Conservation (phyloP, 345 rosid species). For the Dovyalis caffra region DNA sequence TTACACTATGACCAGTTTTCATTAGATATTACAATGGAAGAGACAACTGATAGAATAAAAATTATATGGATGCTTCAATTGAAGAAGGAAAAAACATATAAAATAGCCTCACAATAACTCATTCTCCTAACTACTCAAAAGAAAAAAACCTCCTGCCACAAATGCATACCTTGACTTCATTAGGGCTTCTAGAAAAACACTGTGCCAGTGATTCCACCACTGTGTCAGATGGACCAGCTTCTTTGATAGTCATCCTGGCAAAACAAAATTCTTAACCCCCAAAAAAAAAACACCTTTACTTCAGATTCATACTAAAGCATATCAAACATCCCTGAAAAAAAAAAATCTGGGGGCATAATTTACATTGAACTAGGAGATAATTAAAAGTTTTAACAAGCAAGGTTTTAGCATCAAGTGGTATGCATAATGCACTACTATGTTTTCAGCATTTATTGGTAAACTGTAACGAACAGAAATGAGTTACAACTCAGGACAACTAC, state of each 20-base stretch:
- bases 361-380: not conserved
- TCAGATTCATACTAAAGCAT: not conserved
- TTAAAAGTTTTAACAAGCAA: not conserved
- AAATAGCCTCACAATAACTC: not conserved
- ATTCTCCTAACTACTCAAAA: not conserved
- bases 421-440: not conserved
- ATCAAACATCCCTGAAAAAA: not conserved
- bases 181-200: slow-evolving; percentile 62
- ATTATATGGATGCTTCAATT: slow-evolving; percentile 7
- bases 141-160: slow-evolving; percentile 11
- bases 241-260: slow-evolving; percentile 73
- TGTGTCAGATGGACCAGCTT: slow-evolving; percentile 67
- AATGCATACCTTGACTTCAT: slow-evolving; percentile 77
- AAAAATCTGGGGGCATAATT: not conserved
- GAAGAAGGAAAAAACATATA: slow-evolving; percentile 4
- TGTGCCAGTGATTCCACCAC: slow-evolving; percentile 67
- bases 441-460: not conserved
- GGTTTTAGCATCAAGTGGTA: not conserved
- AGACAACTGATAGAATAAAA: slow-evolving; percentile 1
- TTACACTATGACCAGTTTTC: slow-evolving; percentile 57
- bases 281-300: slow-evolving; percentile 5
- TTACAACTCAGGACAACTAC: not conserved
- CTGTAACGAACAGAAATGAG: not conserved
- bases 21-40: slow-evolving; percentile 20
- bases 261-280: slow-evolving; percentile 16